Evolutionary conservation across 805 yeast genomes (phyloP), one percentile per base, ranked within the genome.

Genomic region (Lachancea waltii): DNA sequence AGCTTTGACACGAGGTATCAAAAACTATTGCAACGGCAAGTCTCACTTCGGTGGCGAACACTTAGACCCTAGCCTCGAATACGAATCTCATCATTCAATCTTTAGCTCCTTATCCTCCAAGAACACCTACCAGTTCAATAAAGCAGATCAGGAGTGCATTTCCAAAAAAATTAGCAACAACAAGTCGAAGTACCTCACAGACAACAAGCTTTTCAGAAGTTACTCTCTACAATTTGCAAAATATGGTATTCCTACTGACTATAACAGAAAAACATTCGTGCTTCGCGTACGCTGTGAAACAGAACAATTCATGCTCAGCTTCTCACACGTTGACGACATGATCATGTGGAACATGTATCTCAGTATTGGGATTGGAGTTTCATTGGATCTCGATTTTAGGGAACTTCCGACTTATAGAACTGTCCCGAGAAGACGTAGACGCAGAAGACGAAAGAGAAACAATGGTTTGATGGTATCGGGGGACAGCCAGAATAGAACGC

Each of bases 231-330:
- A 92, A 60, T 79, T 80, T 61, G 89, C 92, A 9, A 78, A 72
- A 50, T 63, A 85, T 31, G 98, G 98, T 0, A 65, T 86, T 10
- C 96, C 97, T 0, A 68, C 76, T 2, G 98, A 90, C 60, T 86
- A 86, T 60, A 73, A 71, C 41, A 85, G 86, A 57, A 73, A 72
- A 46, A 69, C 74, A 13, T 73, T 77, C 53, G 85, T 81, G 4
- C 59, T 87, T 27, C 65, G 98, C 35, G 49, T 90, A 13, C 72
- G 98, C 15, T 72, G 81, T 25, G 97, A 90, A 60, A 73, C 81
- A 27, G 87, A 85, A 58, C 97, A 90, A 58, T 71, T 85, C 44
- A 57, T 90, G 29, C 47, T 90, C 2, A 77, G 75, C 40, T 85
- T 85, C 50, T 58, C 73, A 2, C 67, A 70, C 29, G 70, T 80